phyloP scores from a whole-genome alignment of 1,284 basidiomycete genomes.

The Coniophora puteana region DNA sequence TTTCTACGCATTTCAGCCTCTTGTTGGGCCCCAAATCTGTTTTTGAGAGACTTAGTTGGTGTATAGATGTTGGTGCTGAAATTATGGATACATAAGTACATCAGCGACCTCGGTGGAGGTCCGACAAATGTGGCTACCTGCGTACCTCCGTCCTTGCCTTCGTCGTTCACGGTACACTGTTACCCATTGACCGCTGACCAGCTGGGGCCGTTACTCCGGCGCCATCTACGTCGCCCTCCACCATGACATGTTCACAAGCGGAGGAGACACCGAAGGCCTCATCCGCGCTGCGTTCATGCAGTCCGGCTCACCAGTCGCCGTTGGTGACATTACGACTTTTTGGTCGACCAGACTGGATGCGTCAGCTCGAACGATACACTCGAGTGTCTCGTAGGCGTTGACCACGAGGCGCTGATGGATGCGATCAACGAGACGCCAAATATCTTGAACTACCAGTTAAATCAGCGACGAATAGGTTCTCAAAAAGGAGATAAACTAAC shows the following conservation, averaged over 20 bases:
- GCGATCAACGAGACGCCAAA: conserved; percentile 28
- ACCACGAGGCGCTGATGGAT: conserved; percentile 23
- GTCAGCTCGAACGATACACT: conserved; percentile 30
- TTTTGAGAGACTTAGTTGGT: too few species aligned
- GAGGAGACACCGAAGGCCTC: conserved; percentile 42
- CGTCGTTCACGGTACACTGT: too few species aligned
- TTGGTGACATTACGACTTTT: conserved; percentile 33
- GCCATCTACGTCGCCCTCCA: conserved; percentile 48
- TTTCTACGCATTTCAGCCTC: too few species aligned
- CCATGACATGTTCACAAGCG: conserved; percentile 53
- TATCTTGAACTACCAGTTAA: conserved; percentile 25
- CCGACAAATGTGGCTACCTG: conserved; percentile 54
- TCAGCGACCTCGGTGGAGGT: conserved; percentile 61
- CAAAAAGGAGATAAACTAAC: background rate
- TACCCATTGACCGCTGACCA: conserved; percentile 13
- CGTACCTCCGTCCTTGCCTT: conserved; percentile 18
- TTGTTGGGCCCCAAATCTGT: too few species aligned
- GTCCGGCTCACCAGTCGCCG: conserved; percentile 43
- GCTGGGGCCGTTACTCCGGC: conserved; percentile 58
- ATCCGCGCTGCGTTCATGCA: conserved; percentile 53
- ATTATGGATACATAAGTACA: conserved; percentile 67
- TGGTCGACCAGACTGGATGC: conserved; percentile 31
- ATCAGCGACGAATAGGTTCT: background rate
- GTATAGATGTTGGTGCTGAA: conserved; percentile 46
- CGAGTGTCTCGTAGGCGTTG: conserved; percentile 36